A percentile compares a stretch with the other conserved stretches of the same genome.
phyloP scores from a whole-genome alignment of 73 alveolate genomes.

The Tetrahymena elliotti region DNA sequence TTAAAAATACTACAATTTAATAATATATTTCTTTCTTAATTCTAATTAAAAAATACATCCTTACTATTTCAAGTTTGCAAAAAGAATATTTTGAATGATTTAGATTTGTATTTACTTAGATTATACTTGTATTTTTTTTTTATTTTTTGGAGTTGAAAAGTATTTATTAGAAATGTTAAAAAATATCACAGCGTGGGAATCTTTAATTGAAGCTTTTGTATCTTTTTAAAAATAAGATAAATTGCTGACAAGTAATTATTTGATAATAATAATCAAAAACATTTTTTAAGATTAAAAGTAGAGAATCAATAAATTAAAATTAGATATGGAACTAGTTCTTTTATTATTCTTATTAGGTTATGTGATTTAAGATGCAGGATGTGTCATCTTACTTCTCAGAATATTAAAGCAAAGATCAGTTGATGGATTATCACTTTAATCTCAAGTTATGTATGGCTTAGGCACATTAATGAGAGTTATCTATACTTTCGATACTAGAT shows the following conservation, averaged over 20 bases:
- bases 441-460: constrained; percentile 29
- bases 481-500: constrained; percentile 23
- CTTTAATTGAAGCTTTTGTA: neutral
- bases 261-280: neutral
- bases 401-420: constrained; percentile 10
- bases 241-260: neutral
- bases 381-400: neutral
- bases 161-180: neutral
- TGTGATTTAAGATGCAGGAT: constrained; percentile 16
- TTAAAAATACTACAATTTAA: too few relatives aligned
- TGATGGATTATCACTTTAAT: constrained; percentile 18
- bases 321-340: constrained; percentile 14
- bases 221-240: neutral
- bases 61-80: too few relatives aligned
- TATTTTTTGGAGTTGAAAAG: neutral
- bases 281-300: neutral
- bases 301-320: neutral
- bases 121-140: neutral
- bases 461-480: constrained; percentile 33
- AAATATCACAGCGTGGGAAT: neutral
- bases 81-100: too few relatives aligned
- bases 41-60: too few relatives aligned
- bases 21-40: too few relatives aligned
- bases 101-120: too few relatives aligned
- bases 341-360: constrained; percentile 29